Conservation (phyloP, 2,329 filamentous ascomycete species). For the Colletotrichum paranaense region DNA sequence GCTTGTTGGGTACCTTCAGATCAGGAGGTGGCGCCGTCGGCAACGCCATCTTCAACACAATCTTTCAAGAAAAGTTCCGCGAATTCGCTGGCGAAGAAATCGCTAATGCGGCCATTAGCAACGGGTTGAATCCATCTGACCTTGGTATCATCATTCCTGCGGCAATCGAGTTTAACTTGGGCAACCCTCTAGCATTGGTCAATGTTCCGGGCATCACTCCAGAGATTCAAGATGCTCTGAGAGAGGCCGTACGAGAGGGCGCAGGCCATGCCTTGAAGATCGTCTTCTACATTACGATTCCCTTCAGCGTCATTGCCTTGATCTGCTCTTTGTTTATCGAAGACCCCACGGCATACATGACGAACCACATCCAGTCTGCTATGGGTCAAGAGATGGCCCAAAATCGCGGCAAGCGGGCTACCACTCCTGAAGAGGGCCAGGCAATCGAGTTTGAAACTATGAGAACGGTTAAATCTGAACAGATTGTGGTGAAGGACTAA, state of each 20-base stretch:
- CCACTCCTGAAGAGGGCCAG: neutral
- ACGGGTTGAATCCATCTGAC: constrained; percentile 39
- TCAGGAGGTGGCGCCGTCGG: constrained; percentile 46
- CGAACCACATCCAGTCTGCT: constrained; percentile 33
- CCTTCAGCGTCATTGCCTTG: constrained; percentile 26
- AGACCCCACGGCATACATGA: constrained; percentile 36
- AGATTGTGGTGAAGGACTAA: neutral
- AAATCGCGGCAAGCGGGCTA: neutral
- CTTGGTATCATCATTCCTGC: constrained; percentile 42
- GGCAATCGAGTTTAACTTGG: constrained; percentile 45
- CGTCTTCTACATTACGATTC: constrained; percentile 33
- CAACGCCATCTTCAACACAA: constrained; percentile 48
- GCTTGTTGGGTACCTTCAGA: constrained; percentile 45
- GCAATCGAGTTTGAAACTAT: constrained; percentile 27
- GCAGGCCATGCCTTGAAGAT: constrained; percentile 32
- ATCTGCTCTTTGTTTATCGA: constrained; percentile 23
- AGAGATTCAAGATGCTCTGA: constrained; percentile 18
- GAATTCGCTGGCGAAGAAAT: constrained; percentile 43
- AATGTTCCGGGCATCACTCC: constrained; percentile 34
- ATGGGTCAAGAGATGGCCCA: constrained; percentile 17
- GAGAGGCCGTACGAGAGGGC: constrained; percentile 16
- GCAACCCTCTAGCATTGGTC: constrained; percentile 39
- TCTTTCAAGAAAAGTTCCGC: constrained; percentile 38
- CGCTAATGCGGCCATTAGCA: constrained; percentile 40
- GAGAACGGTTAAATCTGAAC: neutral